Evolutionary conservation across 116 monocot species (phyloP), one percentile per base, ranked within the genome.

Genomic region (Iris pallida): DNA sequence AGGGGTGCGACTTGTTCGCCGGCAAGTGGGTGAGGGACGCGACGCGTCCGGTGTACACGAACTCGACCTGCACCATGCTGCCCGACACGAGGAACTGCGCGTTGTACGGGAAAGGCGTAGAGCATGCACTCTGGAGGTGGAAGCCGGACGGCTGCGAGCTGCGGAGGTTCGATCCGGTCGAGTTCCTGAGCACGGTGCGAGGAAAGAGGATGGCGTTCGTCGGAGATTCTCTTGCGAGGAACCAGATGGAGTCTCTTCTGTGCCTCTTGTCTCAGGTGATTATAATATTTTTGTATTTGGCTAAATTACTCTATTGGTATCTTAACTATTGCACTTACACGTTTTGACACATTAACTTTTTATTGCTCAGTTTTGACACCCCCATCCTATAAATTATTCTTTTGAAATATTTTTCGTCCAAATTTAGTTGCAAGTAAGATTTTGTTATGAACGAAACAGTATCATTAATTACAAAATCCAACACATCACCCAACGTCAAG

Each of bases 201-300:
- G 68, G 75, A 19, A 81, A 81, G 76, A 72, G 46, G 48, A 57
- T 76, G 65, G 71, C 61, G 8, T 72, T 81, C 8, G 47, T 72
- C 10, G 81, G 71, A 1, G 81, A 81, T 14, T 81, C 81, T 6
- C 63, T 81, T 44, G 76, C 71, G 16, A 45, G 81, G 67, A 81
- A 76, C 67, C 71, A 72, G 57, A 48, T 67, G 59, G 81, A 81
- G 13, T 81, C 81, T 0, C 57, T 81, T 47, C 68, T 72, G 0
- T 81, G 81, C 10, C 66, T 81, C 67, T 57, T 81, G 5, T 80
- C 80, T 42, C 71, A 81, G 75, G 81, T 81, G 20, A 57, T 11
- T 14, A 18, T 16, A 30, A 30, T 30, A 30, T 1, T 1, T 30
- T 3, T 30, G 30, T 30, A 30, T 30, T 30, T n/a, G n/a, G n/a